Evolutionary conservation across 1,284 basidiomycete species (phyloP).

Genomic region (Heterobasidion annosum): DNA sequence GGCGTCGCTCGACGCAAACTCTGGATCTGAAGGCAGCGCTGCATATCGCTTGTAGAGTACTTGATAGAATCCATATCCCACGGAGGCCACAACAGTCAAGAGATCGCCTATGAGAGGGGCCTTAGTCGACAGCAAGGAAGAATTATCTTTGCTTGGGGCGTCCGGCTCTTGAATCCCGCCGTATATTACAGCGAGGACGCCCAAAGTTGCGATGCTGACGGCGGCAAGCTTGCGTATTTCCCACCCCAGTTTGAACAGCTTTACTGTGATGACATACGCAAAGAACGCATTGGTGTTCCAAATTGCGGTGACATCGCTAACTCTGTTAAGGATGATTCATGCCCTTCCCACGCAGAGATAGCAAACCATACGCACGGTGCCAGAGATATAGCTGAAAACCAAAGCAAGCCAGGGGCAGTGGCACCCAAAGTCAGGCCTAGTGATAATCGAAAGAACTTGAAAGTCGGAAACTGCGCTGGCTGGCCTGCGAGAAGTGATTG

Average conservation of each 20-base stretch:
- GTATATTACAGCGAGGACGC: slow-evolving; percentile 69
- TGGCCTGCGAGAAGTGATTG: slow-evolving; percentile 10
- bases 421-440: slow-evolving; percentile 47
- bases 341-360: neutral
- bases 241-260: slow-evolving; percentile 51
- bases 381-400: slow-evolving; percentile 64
- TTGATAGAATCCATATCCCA: slow-evolving; percentile 66
- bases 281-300: slow-evolving; percentile 86
- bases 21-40: slow-evolving; percentile 52
- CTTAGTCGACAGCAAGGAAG: slow-evolving; percentile 20
- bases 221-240: slow-evolving; percentile 53
- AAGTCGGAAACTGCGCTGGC: slow-evolving; percentile 30
- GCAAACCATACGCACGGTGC: slow-evolving; percentile 49
- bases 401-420: slow-evolving; percentile 55
- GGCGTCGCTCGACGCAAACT: slow-evolving; percentile 28
- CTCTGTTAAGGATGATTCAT: slow-evolving; percentile 26
- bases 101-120: slow-evolving; percentile 69
- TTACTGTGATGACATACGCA: slow-evolving; percentile 65
- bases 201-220: slow-evolving; percentile 67
- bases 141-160: neutral
- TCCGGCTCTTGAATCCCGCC: slow-evolving; percentile 41
- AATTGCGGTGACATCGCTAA: slow-evolving; percentile 74
- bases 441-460: slow-evolving; percentile 33
- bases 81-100: slow-evolving; percentile 60
- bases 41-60: slow-evolving; percentile 78